Conservation (phyloP, 139 green algal genomes). For the Chlamydomonas sp. region DNA sequence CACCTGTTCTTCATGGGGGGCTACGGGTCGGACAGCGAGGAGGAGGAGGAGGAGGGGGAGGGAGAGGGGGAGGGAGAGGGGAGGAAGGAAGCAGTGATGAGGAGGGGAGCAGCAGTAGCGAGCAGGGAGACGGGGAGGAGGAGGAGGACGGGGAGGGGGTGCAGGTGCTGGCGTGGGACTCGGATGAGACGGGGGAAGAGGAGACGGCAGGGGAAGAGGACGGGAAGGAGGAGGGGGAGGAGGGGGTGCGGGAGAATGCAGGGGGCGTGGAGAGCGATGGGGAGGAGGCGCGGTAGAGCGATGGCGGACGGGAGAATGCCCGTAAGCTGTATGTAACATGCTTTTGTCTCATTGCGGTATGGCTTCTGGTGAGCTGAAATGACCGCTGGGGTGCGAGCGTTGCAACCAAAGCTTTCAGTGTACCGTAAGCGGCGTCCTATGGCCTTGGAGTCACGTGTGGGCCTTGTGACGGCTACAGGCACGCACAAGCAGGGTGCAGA, state of each 20-base stretch:
- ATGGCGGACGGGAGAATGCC: too few relatives aligned
- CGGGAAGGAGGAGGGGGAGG: neutral
- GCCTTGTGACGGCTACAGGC: too few relatives aligned
- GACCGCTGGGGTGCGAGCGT: too few relatives aligned
- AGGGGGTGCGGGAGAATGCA: neutral
- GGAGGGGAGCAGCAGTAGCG: neutral
- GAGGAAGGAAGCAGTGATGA: neutral
- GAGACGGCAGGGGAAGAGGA: neutral
- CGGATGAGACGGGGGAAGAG: neutral
- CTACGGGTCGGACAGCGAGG: neutral
- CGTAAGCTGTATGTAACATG: too few relatives aligned
- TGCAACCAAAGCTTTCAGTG: too few relatives aligned
- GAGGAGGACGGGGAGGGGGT: neutral
- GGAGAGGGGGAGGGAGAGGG: neutral
- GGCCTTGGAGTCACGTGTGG: too few relatives aligned
- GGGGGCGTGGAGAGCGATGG: neutral
- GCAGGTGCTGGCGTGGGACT: neutral
- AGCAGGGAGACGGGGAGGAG: neutral
- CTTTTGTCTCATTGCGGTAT: too few relatives aligned
- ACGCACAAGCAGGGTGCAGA: too few relatives aligned
- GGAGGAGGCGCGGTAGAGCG: neutral
- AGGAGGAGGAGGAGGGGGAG: neutral
- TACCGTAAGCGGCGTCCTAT: too few relatives aligned
- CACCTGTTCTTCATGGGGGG: too few relatives aligned
- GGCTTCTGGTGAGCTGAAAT: too few relatives aligned